Base-by-base conservation (phyloP, 805 yeast genomes). In the Jamesozyma gamospora region DNA sequence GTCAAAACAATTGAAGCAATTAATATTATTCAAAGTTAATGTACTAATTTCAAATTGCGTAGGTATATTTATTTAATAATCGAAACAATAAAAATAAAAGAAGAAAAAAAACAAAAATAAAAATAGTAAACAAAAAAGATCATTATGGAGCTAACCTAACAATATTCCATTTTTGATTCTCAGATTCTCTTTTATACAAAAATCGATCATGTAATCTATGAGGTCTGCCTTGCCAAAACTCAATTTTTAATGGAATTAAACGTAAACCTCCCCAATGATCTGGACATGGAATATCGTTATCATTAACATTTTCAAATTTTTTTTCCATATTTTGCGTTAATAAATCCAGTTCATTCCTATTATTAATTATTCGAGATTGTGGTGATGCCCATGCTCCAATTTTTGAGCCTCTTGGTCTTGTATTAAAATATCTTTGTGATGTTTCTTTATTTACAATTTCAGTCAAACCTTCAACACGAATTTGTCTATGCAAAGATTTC, bases 361-460 rank as follows among this genome's bases (percentile, higher is more conserved):
- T 59, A 12, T 57, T 51, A 28, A 88, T 69, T 2, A 67, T 69
- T 41, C 72, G 69, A 26, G 87, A 76, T 66, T 90, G 98, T 2
- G 94, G 94, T 24, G 94, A 80, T 0, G 96, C 82, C 95, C 96
- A 88, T 0, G 98, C 98, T 17, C 97, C 97, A 46, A 90, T 77
- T 56, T 82, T 79, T 25, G 95, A 82, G 5, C 92, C 96, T 43
- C 94, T 71, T 32, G 97, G 97, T 55, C 98, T 73, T 0, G 94
- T 81, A 35, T 74, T 71, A 62, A 75, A 92, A 63, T 90, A 90
- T 35, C 79, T 69, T 48, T 80, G 77, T 6, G 84, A 74, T 18
- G 82, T 83, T 49, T 82, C 88, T 41, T 78, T 67, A 19, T 75
- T 67, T 32, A 88, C 82, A 44, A 70, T 72, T 58, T 83, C 94